A percentile compares a stretch with the other conserved stretches of the same genome.
phyloP scores from a whole-genome alignment of 2,329 filamentous ascomycete genomes.

The Monilinia fructigena region DNA sequence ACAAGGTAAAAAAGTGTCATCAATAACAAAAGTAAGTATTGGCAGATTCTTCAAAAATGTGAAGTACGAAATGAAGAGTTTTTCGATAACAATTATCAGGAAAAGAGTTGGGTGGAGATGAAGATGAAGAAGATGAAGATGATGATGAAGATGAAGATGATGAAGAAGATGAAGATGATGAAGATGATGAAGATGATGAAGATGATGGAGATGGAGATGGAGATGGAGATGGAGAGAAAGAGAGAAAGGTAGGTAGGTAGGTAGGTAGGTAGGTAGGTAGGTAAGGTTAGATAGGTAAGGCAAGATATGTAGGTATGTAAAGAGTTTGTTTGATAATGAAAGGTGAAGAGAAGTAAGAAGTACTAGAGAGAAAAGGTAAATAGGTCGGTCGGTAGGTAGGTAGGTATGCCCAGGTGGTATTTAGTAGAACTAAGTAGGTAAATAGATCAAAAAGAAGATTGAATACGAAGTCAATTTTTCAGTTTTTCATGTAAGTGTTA shows the following conservation, averaged over 20 bases:
- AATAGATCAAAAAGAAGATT: background rate
- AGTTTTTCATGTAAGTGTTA: no score
- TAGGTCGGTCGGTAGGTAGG: background rate
- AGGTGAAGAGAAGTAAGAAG: background rate
- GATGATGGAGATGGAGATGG: no score
- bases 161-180: no score
- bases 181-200: no score
- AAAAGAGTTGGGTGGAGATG: background rate
- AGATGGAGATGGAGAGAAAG: background rate
- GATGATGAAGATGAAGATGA: background rate
- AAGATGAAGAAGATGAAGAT: background rate
- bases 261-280: background rate
- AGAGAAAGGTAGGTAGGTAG: background rate
- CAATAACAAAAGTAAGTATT: constrained; percentile 13
- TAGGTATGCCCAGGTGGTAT: background rate
- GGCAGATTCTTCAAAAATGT: background rate
- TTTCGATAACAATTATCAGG: constrained; percentile 16
- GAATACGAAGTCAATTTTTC: background rate
- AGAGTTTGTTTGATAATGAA: background rate
- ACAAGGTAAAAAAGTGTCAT: constrained; percentile 22
- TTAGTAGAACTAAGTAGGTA: background rate
- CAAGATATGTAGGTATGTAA: background rate
- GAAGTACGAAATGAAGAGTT: constrained; percentile 9
- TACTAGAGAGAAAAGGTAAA: background rate
- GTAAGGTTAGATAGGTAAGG: background rate